Conservation (phyloP, 2,329 filamentous ascomycete species). For the Diaporthe vexans region DNA sequence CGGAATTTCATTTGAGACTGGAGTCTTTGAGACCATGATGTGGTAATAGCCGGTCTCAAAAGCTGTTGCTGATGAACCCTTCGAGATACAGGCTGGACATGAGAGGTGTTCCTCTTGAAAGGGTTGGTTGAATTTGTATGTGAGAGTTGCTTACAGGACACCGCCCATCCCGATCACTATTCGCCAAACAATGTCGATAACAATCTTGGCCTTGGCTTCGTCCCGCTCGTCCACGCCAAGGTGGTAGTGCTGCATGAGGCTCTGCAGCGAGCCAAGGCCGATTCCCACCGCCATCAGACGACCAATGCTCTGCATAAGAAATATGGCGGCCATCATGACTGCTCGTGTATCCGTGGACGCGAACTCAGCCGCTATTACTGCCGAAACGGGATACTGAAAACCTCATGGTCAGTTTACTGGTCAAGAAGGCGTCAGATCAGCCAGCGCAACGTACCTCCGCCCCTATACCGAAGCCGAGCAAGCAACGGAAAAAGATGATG, state of each 20-base stretch:
- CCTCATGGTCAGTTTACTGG: not conserved
- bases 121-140: not conserved
- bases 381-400: constrained; percentile 49
- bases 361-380: constrained; percentile 49
- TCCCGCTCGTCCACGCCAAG: constrained; percentile 14
- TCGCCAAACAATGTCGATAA: constrained; percentile 63
- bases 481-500: constrained; percentile 45
- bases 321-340: constrained; percentile 48
- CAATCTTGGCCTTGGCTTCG: constrained; percentile 42
- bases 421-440: not conserved
- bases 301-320: constrained; percentile 47
- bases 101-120: not conserved
- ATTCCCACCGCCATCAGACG: constrained; percentile 43
- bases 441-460: constrained; percentile 44
- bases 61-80: not conserved
- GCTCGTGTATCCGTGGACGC: constrained; percentile 47
- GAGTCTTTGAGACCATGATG: not conserved
- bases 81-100: not conserved
- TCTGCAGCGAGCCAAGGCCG: constrained; percentile 40
- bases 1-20: not conserved
- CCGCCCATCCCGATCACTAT: constrained; percentile 63
- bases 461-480: constrained; percentile 49
- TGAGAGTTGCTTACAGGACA: constrained; percentile 43
- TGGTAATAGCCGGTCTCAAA: not conserved
- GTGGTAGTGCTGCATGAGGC: not conserved